Conservation (phyloP, 495 filamentous ascomycete genomes). For the Entonaema liquescens region DNA sequence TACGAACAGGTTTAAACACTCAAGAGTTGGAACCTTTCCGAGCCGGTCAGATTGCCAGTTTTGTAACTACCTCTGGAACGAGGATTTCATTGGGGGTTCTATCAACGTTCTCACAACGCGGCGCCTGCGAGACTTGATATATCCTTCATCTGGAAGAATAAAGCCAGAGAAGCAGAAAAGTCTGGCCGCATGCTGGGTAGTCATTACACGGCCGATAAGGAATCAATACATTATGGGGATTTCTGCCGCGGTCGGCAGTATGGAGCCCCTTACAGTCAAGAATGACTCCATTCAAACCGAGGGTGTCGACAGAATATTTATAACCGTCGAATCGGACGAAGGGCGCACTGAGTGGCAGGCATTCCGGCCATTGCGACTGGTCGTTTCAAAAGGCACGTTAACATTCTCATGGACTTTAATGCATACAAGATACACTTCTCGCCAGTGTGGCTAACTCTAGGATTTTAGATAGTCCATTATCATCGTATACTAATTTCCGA, state of each 20-base stretch:
- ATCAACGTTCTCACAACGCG: constrained; percentile 1
- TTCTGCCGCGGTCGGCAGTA: background rate
- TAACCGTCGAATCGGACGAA: constrained; percentile 9
- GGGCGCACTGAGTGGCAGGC: constrained; percentile 16
- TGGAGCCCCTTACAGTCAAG: constrained; percentile 10
- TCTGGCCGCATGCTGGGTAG: constrained; percentile 8
- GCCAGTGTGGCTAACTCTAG: background rate
- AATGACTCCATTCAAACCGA: constrained; percentile 1
- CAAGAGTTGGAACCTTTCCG: constrained; percentile 12
- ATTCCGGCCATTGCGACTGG: constrained; percentile 4
- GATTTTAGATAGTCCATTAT: constrained; percentile 6
- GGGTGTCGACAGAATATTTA: constrained; percentile 11
- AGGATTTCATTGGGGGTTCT: constrained; percentile 12
- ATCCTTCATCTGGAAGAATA: constrained; percentile 4
- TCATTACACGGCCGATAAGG: constrained; percentile 11
- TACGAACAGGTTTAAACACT: constrained; percentile 19
- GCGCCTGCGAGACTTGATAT: constrained; percentile 14
- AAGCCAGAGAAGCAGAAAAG: background rate
- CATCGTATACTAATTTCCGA: constrained; percentile 17
- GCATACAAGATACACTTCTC: background rate
- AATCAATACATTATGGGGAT: constrained; percentile 4
- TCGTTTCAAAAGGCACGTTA: constrained; percentile 6
- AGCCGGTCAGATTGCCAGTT: constrained; percentile 8
- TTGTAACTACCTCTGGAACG: constrained; percentile 23
- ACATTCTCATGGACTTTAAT: background rate